A percentile compares a stretch with the other conserved stretches of the same genome.
Conservation (phyloP, 768 basidiomycete species). For the Rhizopogon roseolus region DNA sequence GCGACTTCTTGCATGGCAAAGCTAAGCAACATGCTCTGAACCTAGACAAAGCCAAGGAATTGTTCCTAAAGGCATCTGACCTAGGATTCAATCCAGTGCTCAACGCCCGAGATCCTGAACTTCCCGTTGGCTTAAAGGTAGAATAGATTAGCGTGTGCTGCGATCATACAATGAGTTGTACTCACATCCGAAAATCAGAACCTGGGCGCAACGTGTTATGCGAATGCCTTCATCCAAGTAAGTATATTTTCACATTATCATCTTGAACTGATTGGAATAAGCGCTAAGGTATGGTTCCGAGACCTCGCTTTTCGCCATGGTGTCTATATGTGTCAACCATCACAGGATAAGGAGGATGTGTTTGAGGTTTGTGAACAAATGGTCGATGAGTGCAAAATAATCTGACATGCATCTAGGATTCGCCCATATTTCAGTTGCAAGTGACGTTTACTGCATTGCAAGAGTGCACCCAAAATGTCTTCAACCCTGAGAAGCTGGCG, state of each 20-base stretch:
- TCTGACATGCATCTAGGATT: conserved; percentile 43
- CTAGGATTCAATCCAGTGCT: conserved; percentile 53
- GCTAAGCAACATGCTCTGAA: conserved; percentile 10
- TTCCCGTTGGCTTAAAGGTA: conserved; percentile 79
- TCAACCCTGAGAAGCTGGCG: conserved; percentile 82
- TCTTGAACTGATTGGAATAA: conserved; percentile 2
- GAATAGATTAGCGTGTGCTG: not conserved
- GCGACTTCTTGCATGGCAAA: conserved; percentile 3
- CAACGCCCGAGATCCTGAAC: conserved; percentile 42
- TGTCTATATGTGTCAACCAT: conserved; percentile 73
- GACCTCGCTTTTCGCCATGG: conserved; percentile 76
- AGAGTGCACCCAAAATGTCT: conserved; percentile 59
- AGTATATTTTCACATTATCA: conserved; percentile 4
- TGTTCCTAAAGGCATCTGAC: conserved; percentile 48
- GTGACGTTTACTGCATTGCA: conserved; percentile 85
- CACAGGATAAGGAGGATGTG: conserved; percentile 39
- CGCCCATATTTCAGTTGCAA: conserved; percentile 75
- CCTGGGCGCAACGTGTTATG: conserved; percentile 95
- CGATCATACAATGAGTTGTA: not conserved
- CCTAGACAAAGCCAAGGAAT: conserved; percentile 44
- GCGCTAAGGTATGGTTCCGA: conserved; percentile 82
- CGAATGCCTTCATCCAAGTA: conserved; percentile 91
- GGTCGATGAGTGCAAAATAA: not conserved
- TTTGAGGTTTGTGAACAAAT: conserved; percentile 34
- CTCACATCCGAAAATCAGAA: conserved; percentile 48